A percentile compares a stretch with the other conserved stretches of the same genome.
phyloP scores from a whole-genome alignment of 108 stramenopile species.

The Cyclotella cryptica region DNA sequence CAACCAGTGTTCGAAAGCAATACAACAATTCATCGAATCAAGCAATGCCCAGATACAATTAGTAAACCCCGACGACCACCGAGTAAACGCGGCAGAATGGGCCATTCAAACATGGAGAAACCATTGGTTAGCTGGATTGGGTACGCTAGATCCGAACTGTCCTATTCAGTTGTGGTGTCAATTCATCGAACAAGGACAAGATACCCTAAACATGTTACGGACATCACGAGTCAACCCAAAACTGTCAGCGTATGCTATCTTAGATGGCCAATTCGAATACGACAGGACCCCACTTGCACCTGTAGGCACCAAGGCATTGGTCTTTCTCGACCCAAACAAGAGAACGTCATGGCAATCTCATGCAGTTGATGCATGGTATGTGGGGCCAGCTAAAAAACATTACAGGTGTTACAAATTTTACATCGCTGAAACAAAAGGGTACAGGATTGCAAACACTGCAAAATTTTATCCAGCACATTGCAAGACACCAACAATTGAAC shows the following conservation, averaged over 20 bases:
- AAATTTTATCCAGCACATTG: slow-evolving; percentile 25
- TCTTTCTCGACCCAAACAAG: slow-evolving; percentile 20
- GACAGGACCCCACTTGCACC: slow-evolving; percentile 16
- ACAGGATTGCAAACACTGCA: slow-evolving; percentile 20
- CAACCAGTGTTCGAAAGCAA: neutral
- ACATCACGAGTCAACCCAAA: slow-evolving; percentile 50
- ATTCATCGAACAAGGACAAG: slow-evolving; percentile 30
- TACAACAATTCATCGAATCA: neutral
- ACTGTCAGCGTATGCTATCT: slow-evolving; percentile 25
- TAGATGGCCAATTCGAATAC: slow-evolving; percentile 26
- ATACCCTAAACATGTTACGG: slow-evolving; percentile 52
- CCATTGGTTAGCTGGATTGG: slow-evolving; percentile 18
- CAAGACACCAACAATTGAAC: neutral
- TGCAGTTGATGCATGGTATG: slow-evolving; percentile 48
- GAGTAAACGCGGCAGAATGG: slow-evolving; percentile 30
- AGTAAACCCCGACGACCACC: slow-evolving; percentile 5
- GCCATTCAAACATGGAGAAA: slow-evolving; percentile 23
- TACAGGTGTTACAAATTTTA: slow-evolving; percentile 24
- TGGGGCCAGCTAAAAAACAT: slow-evolving; percentile 39
- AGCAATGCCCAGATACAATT: slow-evolving; percentile 18
- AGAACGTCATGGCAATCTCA: slow-evolving; percentile 16
- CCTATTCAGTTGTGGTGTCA: slow-evolving; percentile 47
- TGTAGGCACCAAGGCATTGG: slow-evolving; percentile 12
- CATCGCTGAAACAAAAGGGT: neutral
- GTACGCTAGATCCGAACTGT: slow-evolving; percentile 31